Conservation (phyloP, 1,284 basidiomycete species). For the Heterobasidion annosum region DNA sequence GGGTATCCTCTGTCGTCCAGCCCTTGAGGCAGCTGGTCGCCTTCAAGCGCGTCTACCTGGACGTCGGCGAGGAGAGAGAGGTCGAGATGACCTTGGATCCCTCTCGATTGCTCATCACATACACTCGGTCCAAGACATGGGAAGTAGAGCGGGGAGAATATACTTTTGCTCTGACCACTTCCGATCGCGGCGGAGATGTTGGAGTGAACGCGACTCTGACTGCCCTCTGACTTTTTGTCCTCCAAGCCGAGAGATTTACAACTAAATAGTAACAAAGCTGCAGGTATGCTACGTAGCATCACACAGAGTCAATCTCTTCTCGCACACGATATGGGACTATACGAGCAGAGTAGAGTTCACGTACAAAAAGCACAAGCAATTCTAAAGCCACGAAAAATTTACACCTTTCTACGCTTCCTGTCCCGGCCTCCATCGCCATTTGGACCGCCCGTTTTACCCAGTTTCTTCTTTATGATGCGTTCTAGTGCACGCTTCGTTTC, state of each 20-base stretch:
- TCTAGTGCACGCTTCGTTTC: conserved; percentile 67
- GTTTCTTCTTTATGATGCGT: conserved; percentile 33
- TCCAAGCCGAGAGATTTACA: too few relatives aligned
- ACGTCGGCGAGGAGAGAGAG: conserved; percentile 14
- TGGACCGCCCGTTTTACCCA: not conserved
- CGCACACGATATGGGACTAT: too few relatives aligned
- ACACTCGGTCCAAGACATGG: conserved; percentile 16
- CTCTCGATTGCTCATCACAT: conserved; percentile 16
- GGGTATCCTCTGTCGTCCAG: conserved; percentile 17
- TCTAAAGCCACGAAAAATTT: not conserved
- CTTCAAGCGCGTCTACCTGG: conserved; percentile 19
- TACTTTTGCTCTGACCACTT: conserved; percentile 16
- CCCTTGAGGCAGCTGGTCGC: conserved; percentile 19
- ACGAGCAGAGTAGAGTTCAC: too few relatives aligned
- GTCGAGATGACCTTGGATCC: conserved; percentile 18
- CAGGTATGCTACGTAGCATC: too few relatives aligned
- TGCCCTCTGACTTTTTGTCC: not conserved
- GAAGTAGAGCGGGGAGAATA: conserved; percentile 19
- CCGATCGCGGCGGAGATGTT: conserved; percentile 16
- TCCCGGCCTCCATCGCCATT: not conserved
- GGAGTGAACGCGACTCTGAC: conserved; percentile 15
- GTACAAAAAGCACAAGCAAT: not conserved
- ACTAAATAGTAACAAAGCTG: too few relatives aligned
- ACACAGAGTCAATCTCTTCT: too few relatives aligned
- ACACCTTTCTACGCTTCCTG: not conserved